These are phyloP conservation scores for Hyphopichia fennica DNA, from an alignment of 1,139 yeast genomes.

Conservation along the genomic window DNA sequence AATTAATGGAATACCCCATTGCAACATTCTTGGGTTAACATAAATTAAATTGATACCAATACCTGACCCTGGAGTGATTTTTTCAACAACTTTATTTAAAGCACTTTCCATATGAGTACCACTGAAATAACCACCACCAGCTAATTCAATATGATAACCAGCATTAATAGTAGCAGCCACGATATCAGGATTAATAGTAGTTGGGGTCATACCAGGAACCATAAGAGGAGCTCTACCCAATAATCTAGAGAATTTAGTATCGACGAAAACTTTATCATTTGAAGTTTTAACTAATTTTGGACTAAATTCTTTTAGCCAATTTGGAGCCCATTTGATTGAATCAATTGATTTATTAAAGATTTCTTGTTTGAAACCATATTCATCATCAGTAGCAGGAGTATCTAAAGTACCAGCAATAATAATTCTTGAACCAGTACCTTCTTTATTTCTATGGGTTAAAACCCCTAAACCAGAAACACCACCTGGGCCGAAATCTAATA, in stretches of 20 bases:
- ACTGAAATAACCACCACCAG: conserved; percentile 96
- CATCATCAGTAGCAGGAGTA: conserved; percentile 60
- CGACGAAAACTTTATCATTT: conserved; percentile 76
- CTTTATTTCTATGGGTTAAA: conserved; percentile 94
- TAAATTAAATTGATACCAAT: conserved; percentile 89
- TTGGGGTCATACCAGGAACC: conserved; percentile 99
- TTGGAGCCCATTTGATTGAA: conserved; percentile 76
- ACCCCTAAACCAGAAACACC: conserved; percentile 97
- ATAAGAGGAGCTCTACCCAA: conserved; percentile 94
- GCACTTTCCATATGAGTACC: conserved; percentile 73
- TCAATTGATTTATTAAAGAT: conserved; percentile 69
- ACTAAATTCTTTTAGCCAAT: conserved; percentile 87
- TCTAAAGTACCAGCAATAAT: conserved; percentile 93
- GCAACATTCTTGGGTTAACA: conserved; percentile 95
- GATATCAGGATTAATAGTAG: conserved; percentile 91
- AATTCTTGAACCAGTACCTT: conserved; percentile 96
- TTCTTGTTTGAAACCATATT: conserved; percentile 95
- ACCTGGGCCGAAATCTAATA: conserved; percentile 98
- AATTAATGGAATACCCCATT: conserved; percentile 98
- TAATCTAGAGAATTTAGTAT: conserved; percentile 90
- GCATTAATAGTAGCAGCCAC: conserved; percentile 92
- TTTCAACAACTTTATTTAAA: conserved; percentile 64
- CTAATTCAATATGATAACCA: conserved; percentile 96
- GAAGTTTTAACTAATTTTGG: conserved; percentile 80
- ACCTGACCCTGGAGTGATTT: conserved; percentile 81